phyloP scores from a whole-genome alignment of 192 early-diverging fungal genomes.

The Podila horticola region DNA sequence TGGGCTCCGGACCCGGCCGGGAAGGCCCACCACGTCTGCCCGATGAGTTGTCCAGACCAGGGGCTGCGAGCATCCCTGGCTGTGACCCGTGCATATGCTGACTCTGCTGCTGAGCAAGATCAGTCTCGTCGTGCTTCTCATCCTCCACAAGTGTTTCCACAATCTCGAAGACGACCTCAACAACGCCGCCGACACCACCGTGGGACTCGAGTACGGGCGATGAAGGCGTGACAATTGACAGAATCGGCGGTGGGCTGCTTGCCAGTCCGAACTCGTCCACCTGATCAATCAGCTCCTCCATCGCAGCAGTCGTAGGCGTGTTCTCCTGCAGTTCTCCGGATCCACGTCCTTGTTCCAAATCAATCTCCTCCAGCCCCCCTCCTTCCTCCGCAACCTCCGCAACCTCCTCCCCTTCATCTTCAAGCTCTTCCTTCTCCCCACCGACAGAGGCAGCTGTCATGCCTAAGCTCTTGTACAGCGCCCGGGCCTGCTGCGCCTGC shows the following conservation, averaged over 20 bases:
- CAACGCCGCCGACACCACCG: neutral
- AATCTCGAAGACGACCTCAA: neutral
- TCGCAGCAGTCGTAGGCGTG: neutral
- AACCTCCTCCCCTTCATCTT: neutral
- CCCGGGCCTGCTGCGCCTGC: neutral
- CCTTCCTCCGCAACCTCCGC: slow-evolving; percentile 2
- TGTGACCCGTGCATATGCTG: neutral
- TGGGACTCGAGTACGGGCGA: neutral
- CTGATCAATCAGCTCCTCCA: slow-evolving; percentile 31
- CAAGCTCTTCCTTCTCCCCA: neutral
- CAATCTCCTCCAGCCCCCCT: slow-evolving; percentile 6
- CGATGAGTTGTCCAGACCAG: neutral
- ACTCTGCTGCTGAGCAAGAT: neutral
- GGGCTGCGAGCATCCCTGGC: neutral
- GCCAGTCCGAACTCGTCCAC: slow-evolving; percentile 24
- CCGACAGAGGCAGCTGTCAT: neutral
- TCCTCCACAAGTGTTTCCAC: neutral
- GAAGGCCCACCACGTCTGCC: neutral
- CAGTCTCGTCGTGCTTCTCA: neutral
- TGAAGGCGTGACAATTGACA: neutral
- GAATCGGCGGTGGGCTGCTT: neutral
- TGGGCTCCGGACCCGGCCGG: neutral
- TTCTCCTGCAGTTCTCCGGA: no score
- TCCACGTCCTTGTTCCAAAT: slow-evolving; percentile 4
- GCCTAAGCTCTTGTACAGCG: neutral